Percentiles rank a stretch among this genome's conserved stretches.
Evolutionary conservation across 768 basidiomycete genomes (phyloP).

Genomic region (Termitomyces sp.): DNA sequence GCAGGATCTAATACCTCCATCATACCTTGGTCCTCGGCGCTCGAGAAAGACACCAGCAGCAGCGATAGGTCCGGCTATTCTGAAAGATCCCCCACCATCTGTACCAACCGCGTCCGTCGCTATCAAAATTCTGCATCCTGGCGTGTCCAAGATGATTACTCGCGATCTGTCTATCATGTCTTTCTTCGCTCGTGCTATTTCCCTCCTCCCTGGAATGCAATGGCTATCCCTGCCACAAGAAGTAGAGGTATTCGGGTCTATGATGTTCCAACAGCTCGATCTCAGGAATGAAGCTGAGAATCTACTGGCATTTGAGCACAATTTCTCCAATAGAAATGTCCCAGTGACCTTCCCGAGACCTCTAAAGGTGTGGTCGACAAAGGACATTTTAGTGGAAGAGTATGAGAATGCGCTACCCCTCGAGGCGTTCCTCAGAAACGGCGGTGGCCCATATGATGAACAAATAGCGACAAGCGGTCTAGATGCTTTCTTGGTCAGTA

Average conservation of each 20-base stretch:
- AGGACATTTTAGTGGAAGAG: slow-evolving; percentile 86
- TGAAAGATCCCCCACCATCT: slow-evolving; percentile 60
- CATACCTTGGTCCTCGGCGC: slow-evolving; percentile 75
- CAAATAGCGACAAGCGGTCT: slow-evolving; percentile 88
- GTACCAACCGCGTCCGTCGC: slow-evolving; percentile 87
- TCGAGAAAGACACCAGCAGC: slow-evolving; percentile 41
- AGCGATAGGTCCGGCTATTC: slow-evolving; percentile 44
- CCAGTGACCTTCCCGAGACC: slow-evolving; percentile 90
- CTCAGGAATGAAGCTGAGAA: slow-evolving; percentile 88
- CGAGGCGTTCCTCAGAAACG: slow-evolving; percentile 80
- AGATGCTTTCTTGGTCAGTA: slow-evolving; percentile 86
- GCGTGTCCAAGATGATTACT: slow-evolving; percentile 72
- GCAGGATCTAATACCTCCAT: slow-evolving; percentile 77
- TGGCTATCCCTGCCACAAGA: slow-evolving; percentile 97
- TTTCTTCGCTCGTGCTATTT: slow-evolving; percentile 78
- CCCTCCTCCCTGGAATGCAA: slow-evolving; percentile 85
- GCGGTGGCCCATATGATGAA: slow-evolving; percentile 88
- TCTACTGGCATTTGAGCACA: slow-evolving; percentile 74
- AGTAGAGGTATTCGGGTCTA: slow-evolving; percentile 86
- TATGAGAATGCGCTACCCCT: slow-evolving; percentile 89
- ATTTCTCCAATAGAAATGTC: slow-evolving; percentile 75
- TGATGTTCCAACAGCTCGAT: slow-evolving; percentile 97
- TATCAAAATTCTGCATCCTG: slow-evolving; percentile 93
- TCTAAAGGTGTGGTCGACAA: slow-evolving; percentile 72
- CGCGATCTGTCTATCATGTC: slow-evolving; percentile 94